Conservation (phyloP, 2,329 filamentous ascomycete genomes). For the Bipolaris sorokiniana region DNA sequence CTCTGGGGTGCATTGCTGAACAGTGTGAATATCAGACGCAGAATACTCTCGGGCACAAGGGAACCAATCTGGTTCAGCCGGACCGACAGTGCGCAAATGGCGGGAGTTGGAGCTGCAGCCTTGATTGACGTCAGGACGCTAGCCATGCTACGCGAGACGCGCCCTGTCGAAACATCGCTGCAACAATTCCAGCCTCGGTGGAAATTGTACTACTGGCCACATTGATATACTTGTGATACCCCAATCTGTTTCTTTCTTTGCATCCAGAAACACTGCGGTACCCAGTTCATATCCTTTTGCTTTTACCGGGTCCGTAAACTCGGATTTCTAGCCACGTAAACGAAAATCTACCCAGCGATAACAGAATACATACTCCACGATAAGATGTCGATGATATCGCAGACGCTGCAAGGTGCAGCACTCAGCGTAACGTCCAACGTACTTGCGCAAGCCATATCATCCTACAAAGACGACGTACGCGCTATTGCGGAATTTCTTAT, state of each 20-base stretch:
- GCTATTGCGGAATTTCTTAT: background rate
- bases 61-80: slow-evolving; percentile 3
- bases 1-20: background rate
- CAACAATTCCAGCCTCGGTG: slow-evolving; percentile 7
- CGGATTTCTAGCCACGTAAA: background rate
- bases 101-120: slow-evolving; percentile 8
- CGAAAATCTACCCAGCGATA: slow-evolving; percentile 1
- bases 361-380: background rate
- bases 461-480: slow-evolving; percentile 65
- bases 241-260: background rate
- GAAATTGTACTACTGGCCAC: slow-evolving; percentile 10
- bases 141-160: slow-evolving; percentile 15
- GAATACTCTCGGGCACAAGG: background rate
- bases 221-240: slow-evolving; percentile 8
- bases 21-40: too few species aligned
- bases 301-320: background rate
- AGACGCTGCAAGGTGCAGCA: slow-evolving; percentile 65
- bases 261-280: background rate
- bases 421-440: slow-evolving; percentile 73
- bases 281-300: background rate
- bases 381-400: slow-evolving; percentile 44
- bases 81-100: slow-evolving; percentile 3
- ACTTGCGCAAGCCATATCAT: slow-evolving; percentile 72
- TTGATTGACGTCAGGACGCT: slow-evolving; percentile 19
- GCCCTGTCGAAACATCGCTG: slow-evolving; percentile 15